Percentiles rank a stretch among this genome's conserved stretches.
Evolutionary conservation across 1,284 basidiomycete species (phyloP).

Genomic region (Apiotrichum siamense): DNA sequence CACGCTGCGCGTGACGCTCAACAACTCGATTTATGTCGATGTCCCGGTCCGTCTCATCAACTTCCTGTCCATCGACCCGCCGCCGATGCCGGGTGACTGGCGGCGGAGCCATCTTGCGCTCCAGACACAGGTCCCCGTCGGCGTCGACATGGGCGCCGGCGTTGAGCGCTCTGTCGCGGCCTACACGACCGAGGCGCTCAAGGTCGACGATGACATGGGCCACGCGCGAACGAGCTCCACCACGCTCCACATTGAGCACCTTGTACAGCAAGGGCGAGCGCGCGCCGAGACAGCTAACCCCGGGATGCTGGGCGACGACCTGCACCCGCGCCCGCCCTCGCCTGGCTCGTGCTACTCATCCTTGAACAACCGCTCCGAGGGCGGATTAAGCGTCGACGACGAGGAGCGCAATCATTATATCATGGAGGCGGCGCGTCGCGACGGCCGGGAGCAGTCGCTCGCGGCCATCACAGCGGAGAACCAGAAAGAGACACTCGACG

Average conservation of each 20-base stretch:
- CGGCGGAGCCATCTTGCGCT: slow-evolving; percentile 1
- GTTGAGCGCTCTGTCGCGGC: not conserved
- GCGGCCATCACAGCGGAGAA: slow-evolving; percentile 28
- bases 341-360: slow-evolving; percentile 12
- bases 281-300: slow-evolving; percentile 16
- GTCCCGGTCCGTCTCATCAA: slow-evolving; percentile 45
- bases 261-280: slow-evolving; percentile 26
- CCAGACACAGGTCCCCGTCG: not conserved
- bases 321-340: not conserved
- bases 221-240: slow-evolving; percentile 31
- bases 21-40: slow-evolving; percentile 55
- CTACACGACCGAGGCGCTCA: slow-evolving; percentile 2
- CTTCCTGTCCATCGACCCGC: slow-evolving; percentile 47
- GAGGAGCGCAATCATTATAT: slow-evolving; percentile 18
- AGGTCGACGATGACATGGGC: not conserved
- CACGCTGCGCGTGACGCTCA: slow-evolving; percentile 63
- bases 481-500: not conserved
- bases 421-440: slow-evolving; percentile 29
- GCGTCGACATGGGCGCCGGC: not conserved
- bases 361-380: slow-evolving; percentile 11
- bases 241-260: slow-evolving; percentile 36
- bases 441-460: slow-evolving; percentile 36
- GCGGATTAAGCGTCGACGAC: slow-evolving; percentile 17
- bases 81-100: slow-evolving; percentile 36
- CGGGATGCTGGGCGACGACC: not conserved